phyloP scores from a whole-genome alignment of 306 rosid genomes.

The Pachyrhizus erosus region DNA sequence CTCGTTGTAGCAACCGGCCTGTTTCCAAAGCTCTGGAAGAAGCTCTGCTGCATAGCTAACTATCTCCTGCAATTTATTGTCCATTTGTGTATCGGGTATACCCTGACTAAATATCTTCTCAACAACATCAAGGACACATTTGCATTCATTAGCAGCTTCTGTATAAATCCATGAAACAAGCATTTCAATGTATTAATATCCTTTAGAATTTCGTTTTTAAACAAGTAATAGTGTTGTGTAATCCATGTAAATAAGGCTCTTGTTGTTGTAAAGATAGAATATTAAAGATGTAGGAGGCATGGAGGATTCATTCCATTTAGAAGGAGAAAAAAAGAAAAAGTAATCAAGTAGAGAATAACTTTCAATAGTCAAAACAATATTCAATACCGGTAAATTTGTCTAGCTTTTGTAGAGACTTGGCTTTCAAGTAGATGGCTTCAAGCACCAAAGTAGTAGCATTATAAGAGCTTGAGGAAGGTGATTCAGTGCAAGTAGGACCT shows the following conservation, averaged over 20 bases:
- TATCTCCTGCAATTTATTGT: slow-evolving; percentile 80
- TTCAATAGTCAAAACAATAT: slow-evolving; percentile 44
- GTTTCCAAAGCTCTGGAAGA: slow-evolving; percentile 94
- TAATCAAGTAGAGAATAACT: slow-evolving; percentile 23
- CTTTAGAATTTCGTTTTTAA: not conserved
- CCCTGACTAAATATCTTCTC: slow-evolving; percentile 85
- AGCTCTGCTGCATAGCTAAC: slow-evolving; percentile 86
- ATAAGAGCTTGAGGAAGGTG: slow-evolving; percentile 69
- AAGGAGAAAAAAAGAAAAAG: slow-evolving; percentile 18
- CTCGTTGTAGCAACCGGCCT: slow-evolving; percentile 66
- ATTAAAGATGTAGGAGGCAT: not conserved
- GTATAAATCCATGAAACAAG: slow-evolving; percentile 49
- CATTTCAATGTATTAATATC: slow-evolving; percentile 32
- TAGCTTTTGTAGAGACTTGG: slow-evolving; percentile 82
- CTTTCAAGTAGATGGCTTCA: slow-evolving; percentile 93
- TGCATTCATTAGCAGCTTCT: slow-evolving; percentile 91
- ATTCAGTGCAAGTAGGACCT: slow-evolving; percentile 62
- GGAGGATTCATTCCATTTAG: slow-evolving; percentile 19
- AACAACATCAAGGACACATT: slow-evolving; percentile 73
- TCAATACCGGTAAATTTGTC: slow-evolving; percentile 69
- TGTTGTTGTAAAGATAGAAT: not conserved
- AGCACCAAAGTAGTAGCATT: slow-evolving; percentile 88
- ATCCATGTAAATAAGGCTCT: not conserved
- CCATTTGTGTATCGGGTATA: slow-evolving; percentile 81
- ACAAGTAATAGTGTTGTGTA: not conserved